Evolutionary conservation across 192 early-diverging fungal species (phyloP), one percentile per base, ranked within the genome.

Genomic region (Coemansia sp.): DNA sequence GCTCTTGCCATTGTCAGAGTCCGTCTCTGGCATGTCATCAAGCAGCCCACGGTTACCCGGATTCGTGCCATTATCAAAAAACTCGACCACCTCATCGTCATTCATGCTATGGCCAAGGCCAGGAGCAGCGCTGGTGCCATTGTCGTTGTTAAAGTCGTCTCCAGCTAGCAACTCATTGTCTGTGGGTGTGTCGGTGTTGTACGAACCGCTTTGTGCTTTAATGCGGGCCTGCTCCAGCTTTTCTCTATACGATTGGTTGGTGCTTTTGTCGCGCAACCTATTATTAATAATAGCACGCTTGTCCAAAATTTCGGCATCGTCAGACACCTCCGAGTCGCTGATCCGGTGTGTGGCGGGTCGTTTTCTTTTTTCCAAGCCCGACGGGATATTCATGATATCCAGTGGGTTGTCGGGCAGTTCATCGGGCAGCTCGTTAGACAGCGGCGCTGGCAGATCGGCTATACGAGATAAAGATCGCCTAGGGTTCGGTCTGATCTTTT

Each of bases 141-240:
- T 22, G 32, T 14, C 45, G 28, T 55, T 63, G 40, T 52, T 56
- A 18, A 45, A 40, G 25, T 16, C 32, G n/a, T n/a, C n/a, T n/a
- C n/a, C n/a, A n/a, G n/a, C n/a, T n/a, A 16, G 54, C 62, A 29
- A n/a, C n/a, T 48, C 50, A 20, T 52, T 60, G 17, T 73, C 74
- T 11, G 64, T 30, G n/a, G 68, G 66, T 3, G 69, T 34, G 17
- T 72, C 70, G 4, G 73, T 69, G 7, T 69, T 67, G 51, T 63
- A 69, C 7, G 34, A 17, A 3, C 32, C 49, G 5, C 56, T 34
- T 34, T 69, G 42, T 17, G 67, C 48, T 17, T 63, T 67, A 3
- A 59, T 56, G 0, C 70, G 67, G 20, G 78, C 78, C 56, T 70
- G 66, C 48, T 81, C 78, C 56, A 72, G 51, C 6, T 70, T 68